Evolutionary conservation across 805 yeast genomes (phyloP), one percentile per base, ranked within the genome.

Genomic region (Phaffomyces opuntiae): DNA sequence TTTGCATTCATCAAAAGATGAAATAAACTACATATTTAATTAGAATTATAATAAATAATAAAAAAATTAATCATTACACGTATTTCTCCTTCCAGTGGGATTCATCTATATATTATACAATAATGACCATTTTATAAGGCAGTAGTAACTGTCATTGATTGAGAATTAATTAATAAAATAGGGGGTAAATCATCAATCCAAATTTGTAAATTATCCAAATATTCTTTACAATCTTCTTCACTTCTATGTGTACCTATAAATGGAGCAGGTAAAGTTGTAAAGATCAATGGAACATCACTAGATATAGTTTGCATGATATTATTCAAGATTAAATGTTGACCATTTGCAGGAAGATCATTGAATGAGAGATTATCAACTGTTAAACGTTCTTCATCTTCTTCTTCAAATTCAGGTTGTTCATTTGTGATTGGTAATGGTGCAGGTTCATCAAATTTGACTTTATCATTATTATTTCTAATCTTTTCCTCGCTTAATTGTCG

Each of bases 111-210:
- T 32, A 32, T 14, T 14, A 32, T 32, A 7, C 17, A 34, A 9
- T 17, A 34, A 11, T 21, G 24, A 21, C 24, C 24, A 21, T 3
- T 5, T 21, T 67, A 90, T 50, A 91, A 68, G 32, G 96, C 93
- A 7, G 97, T 90, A 0, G 99, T 91, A 3, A 91, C 99, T 0
- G 99, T 93, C 73, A 93, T 89, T 0, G 96, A 84, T 67, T 88
- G 95, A 0, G 97, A 87, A 59, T 93, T 91, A 45, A 93, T 74
- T 50, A 93, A 64, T 61, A 93, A 61, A 1, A 80, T 74, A 0
- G 98, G 96, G 0, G 96, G 96, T 36, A 93, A 66, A 5, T 77
- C 87, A 38, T 80, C 77, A 46, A 91, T 72, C 93, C 96, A 87
- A 7, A 85, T 64, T 40, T 89, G 84, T 43, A 91, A 68, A 53